Evolutionary conservation across 116 monocot genomes (phyloP).

Genomic region (Cymodocea nodosa): DNA sequence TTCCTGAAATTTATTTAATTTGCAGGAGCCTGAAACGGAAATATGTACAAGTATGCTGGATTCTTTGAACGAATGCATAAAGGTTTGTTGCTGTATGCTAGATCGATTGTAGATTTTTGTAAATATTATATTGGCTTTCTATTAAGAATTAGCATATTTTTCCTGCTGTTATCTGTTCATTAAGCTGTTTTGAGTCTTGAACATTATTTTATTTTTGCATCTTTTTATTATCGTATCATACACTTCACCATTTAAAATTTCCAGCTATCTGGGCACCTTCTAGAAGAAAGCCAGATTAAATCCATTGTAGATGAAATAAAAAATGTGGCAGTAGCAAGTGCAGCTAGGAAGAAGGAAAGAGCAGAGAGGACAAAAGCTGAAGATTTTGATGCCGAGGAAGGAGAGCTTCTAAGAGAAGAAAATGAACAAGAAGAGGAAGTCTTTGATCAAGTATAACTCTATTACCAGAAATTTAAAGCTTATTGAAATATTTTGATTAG

Average conservation of each 20-base stretch:
- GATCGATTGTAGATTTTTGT: neutral
- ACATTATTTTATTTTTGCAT: neutral
- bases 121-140: neutral
- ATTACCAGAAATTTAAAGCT: neutral
- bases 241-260: neutral
- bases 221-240: neutral
- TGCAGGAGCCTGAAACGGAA: conserved; percentile 90
- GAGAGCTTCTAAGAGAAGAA: conserved; percentile 85
- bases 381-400: conserved; percentile 98
- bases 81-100: conserved; percentile 30
- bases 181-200: neutral
- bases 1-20: neutral
- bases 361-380: conserved; percentile 80
- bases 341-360: conserved; percentile 72
- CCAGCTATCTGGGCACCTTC: conserved; percentile 77
- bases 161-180: neutral
- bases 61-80: conserved; percentile 77
- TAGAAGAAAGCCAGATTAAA: conserved; percentile 70
- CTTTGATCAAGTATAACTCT: conserved; percentile 60
- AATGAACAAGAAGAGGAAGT: conserved; percentile 98
- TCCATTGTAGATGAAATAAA: conserved; percentile 82
- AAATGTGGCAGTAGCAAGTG: conserved; percentile 76
- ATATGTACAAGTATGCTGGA: conserved; percentile 87
- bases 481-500: neutral
- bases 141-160: neutral